phyloP scores from a whole-genome alignment of 2,329 filamentous ascomycete species.

The Lachnellula occidentalis region DNA sequence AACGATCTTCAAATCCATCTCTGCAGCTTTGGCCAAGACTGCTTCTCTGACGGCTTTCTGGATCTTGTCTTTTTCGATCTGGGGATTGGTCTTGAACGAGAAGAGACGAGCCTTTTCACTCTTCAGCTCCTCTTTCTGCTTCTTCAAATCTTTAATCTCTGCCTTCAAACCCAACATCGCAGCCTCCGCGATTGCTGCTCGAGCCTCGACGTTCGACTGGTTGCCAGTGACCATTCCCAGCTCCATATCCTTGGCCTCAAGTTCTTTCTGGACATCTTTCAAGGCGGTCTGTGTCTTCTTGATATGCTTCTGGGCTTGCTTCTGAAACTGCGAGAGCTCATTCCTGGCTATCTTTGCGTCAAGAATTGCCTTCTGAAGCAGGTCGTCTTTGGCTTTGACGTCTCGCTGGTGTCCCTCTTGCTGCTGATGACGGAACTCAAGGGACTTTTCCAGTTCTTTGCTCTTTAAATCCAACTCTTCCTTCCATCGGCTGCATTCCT shows the following conservation, averaged over 20 bases:
- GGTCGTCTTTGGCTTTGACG: background rate
- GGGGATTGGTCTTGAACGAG: background rate
- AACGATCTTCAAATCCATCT: background rate
- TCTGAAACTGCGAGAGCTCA: background rate
- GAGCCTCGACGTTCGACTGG: background rate
- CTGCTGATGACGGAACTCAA: background rate
- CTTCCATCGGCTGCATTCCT: no score
- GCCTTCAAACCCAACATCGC: background rate
- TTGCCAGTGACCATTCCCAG: background rate
- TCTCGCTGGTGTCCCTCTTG: background rate
- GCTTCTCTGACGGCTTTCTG: background rate
- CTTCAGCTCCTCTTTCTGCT: background rate
- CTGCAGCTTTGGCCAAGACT: background rate
- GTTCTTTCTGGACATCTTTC: background rate
- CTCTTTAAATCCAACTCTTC: background rate
- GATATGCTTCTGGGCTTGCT: background rate
- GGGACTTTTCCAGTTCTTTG: background rate
- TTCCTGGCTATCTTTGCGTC: background rate
- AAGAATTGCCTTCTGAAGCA: background rate
- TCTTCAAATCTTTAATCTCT: background rate
- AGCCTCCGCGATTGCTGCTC: background rate
- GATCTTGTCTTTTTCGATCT: background rate
- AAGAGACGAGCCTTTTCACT: background rate
- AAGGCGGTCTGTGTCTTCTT: background rate
- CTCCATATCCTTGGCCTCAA: background rate